Evolutionary conservation across 2,329 filamentous ascomycete species (phyloP), one percentile per base, ranked within the genome.

Genomic region (Epichloe amarillans): DNA sequence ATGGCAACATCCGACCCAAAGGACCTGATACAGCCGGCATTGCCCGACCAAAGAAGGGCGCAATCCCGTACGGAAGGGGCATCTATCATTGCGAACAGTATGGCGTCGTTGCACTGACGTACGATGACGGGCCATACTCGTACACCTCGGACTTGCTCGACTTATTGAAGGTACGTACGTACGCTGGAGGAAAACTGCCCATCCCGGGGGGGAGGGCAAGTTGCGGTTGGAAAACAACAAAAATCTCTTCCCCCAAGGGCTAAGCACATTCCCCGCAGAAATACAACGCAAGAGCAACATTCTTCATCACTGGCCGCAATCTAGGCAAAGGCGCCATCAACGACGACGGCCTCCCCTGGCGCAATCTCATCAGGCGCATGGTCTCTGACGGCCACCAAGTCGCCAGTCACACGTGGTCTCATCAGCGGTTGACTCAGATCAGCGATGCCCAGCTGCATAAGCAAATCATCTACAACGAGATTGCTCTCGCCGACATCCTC

Each of bases 371-470:
- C 46, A 56, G 59, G 40, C 73, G 75, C 53, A 78, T 78, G 71
- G 55, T 72, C 52, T 54, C 61, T 40, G 72, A 75, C 5, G 77
- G 77, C 11, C 80, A 83, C 62, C 80, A 83, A 61, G 68, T 83
- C 53, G 80, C 75, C 52, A 76, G 72, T 14, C 80, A 72, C 51
- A 73, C 71, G 1, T 73, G 68, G 70, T 65, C 69, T 56, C 72
- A 75, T 55, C 64, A 67, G 53, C 66, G 71, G 38, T 64, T 75
- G 6, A 66, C 66, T 11, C 58, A 59, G 0, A 56, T 73, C 30
- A 62, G 53, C 37, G 59, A 62, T 10, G 46, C 56, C 0, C 61
- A 64, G 37, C 62, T 71, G 48, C 59, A 60, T 50, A 60, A 64
- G 23, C 66, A 75, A 55, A 71, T 75, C 60, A 54, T 63, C 15